Base-by-base conservation (phyloP, 345 rosid species). In the Ceriops tagal region DNA sequence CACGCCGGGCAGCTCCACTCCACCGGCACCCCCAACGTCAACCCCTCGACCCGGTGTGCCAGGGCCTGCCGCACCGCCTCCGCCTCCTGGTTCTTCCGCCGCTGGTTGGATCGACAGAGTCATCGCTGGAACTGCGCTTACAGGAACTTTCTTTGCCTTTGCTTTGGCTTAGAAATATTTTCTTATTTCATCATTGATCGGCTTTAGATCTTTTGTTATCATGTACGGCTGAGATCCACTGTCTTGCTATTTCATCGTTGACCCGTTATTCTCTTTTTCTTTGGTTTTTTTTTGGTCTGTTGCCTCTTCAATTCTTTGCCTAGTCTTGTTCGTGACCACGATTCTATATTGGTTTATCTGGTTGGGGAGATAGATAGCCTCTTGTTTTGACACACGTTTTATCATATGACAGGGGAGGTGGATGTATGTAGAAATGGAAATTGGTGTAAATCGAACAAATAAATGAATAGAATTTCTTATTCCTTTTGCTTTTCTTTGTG, bases 101-200 rank as follows among this genome's bases (percentile, higher is more conserved):
- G 84, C 83, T 4, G 75, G 67, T 15, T 68, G 64, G 57, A 69
- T 79, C 65, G 72, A 61, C 66, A 75, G 79, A 72, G 74, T 61
- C 19, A 22, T 79, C 32, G 78, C 75, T 1, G 88, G 85, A 35
- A 85, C 86, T 58, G 86, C 81, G 35, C 68, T 85, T 21, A 81
- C 87, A 8, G 91, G 83, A 61, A 77, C 83, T 61, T 21, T 87
- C 67, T 81, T 83, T 65, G 87, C 88, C 74, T 79, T 77, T 62
- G 70, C 81, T 70, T 83, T 87, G 84, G 91, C 88, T 67, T 89
- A 84, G 76, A 71, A 55, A 39, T 11, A 21, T 8, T 22, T 56
- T 39, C 55, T 22, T 21, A 2, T 16, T 20, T 8, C 59, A 6
- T 20, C 19, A 1, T 43, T 19, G 18, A 0, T 43, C 49, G 75